Percentiles rank a stretch among this genome's conserved stretches.
Evolutionary conservation across 1,284 basidiomycete genomes (phyloP).

Genomic region (Ustilago tritici): DNA sequence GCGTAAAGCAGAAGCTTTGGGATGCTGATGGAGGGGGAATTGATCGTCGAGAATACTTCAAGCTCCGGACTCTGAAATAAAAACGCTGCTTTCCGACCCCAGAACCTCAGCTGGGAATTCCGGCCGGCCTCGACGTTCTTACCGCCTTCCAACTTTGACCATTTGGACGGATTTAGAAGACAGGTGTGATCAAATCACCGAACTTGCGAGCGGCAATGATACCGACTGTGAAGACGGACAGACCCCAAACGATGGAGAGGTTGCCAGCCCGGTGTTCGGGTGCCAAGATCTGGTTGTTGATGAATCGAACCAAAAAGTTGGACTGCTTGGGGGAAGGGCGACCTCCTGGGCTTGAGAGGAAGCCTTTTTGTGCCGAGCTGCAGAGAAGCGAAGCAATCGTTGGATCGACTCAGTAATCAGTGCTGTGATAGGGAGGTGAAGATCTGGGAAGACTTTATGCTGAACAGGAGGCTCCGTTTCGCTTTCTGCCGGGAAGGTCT

Average conservation of each 20-base stretch:
- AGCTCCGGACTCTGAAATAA: too few relatives aligned
- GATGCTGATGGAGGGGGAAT: too few relatives aligned
- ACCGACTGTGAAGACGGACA: conserved; percentile 59
- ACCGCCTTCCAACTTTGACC: too few relatives aligned
- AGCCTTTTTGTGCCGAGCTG: conserved; percentile 55
- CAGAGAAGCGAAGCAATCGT: neutral
- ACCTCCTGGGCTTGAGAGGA: conserved; percentile 27
- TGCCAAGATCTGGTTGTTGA: conserved; percentile 56
- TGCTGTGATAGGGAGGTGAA: neutral
- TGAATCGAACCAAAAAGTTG: conserved; percentile 54
- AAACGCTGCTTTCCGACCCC: too few relatives aligned
- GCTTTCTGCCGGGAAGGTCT: neutral
- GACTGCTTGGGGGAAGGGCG: conserved; percentile 28
- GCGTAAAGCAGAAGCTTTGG: neutral
- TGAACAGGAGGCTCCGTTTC: too few relatives aligned
- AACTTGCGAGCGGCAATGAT: conserved; percentile 60
- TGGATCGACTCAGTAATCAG: neutral
- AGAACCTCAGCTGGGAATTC: too few relatives aligned
- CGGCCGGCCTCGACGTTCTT: too few relatives aligned
- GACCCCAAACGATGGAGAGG: conserved; percentile 60
- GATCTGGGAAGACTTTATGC: neutral
- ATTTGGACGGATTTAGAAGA: conserved; percentile 42
- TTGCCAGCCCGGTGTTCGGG: conserved; percentile 66
- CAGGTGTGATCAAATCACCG: conserved; percentile 57
- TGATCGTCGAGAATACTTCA: too few relatives aligned